Evolutionary conservation across 345 rosid genomes (phyloP), one percentile per base, ranked within the genome.

Genomic region (Aurinia saxatilis): DNA sequence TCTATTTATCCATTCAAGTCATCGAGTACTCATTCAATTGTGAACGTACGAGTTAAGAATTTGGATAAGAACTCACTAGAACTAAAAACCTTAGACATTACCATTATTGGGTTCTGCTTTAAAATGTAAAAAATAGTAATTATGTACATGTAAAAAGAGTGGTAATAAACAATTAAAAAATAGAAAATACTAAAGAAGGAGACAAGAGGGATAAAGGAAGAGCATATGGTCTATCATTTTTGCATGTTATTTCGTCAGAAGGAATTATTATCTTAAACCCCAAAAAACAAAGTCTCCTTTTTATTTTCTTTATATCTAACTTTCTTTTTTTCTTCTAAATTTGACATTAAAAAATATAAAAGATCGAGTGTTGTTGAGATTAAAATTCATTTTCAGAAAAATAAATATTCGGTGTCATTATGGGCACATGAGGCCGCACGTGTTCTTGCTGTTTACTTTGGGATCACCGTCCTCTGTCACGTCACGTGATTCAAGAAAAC

Each of bases 401-500:
- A 23, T 23, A 50, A 65, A 64, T 38, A 65, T 41, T 65, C 71
- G 71, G 67, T 73, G 76, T 65, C 72, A 38, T 65, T 50, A 56
- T 41, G 68, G 65, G 82, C 87, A 82, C 81, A 78, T 80, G 85
- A 63, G 57, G 45, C 29, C 44, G 72, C 84, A 84, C 84, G 84
- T 84, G 87, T 76, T 60, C 49, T 75, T 65, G 74, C 71, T 57
- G 75, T 54, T 70, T 68, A 58, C 81, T 49, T 77, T 50, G 81
- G 87, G 85, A 80, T 82, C 84, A 80, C 72, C 83, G 68, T 40
- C 61, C 33, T 61, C 75, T 76, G 76, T 64, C 66, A 39, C 37
- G 54, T 80, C 84, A 72, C 91, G 78, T 77, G 82, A 73, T 73
- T 76, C 82, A 30, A 65, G 64, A 65, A 64, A 62, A 50, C 50